Evolutionary conservation across 148 eudicot genomes (phyloP).

Genomic region (Euryodendron excelsum): DNA sequence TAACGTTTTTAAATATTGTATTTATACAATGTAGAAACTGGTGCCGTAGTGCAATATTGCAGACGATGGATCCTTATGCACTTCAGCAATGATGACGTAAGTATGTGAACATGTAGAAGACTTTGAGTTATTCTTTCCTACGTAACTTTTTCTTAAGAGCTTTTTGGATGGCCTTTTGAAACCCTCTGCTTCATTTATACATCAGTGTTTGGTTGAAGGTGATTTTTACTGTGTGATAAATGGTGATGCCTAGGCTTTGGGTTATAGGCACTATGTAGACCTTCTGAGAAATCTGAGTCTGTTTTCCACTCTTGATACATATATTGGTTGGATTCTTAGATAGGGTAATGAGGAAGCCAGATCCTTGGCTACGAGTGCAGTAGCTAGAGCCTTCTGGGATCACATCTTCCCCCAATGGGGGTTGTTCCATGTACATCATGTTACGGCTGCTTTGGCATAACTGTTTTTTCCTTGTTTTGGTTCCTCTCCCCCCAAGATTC

Average conservation of each 20-base stretch:
- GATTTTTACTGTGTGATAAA: background rate
- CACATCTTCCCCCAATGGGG: background rate
- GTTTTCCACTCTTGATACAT: background rate
- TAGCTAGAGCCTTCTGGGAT: background rate
- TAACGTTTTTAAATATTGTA: background rate
- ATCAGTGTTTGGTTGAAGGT: background rate
- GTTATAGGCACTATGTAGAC: background rate
- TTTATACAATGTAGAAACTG: background rate
- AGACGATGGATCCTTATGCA: background rate
- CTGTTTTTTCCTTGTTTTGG: too few species aligned
- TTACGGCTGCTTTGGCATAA: too few species aligned
- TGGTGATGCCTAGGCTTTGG: background rate
- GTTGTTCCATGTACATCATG: too few species aligned
- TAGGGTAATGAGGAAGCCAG: conserved; percentile 3
- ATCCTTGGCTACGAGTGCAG: too few species aligned
- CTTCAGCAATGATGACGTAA: background rate
- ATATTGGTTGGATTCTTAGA: background rate
- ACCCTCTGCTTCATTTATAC: background rate
- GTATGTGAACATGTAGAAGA: background rate
- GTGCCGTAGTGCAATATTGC: background rate
- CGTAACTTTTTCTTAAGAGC: background rate
- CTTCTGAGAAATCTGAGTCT: background rate
- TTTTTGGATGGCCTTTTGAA: background rate
- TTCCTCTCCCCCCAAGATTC: too few species aligned
- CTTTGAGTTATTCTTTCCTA: background rate